Conservation (phyloP, 1,139 yeast species). For the Pichia sp. region DNA sequence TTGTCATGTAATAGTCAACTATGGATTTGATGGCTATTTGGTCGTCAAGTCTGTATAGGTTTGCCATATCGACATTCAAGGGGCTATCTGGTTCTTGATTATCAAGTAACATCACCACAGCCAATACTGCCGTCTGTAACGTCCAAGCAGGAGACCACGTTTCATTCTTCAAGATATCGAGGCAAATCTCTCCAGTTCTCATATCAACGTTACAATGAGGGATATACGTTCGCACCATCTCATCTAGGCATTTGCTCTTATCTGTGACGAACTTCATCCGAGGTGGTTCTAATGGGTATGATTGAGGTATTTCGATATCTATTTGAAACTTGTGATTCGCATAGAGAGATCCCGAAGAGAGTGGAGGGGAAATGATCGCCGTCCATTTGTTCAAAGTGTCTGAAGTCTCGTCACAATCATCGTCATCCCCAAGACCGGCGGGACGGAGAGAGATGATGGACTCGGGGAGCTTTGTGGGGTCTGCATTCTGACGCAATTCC, state of each 20-base stretch:
- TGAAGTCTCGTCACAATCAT: too few relatives aligned
- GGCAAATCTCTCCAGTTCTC: conserved; percentile 70
- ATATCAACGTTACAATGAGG: conserved; percentile 74
- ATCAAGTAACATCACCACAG: conserved; percentile 59
- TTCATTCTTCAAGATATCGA: conserved; percentile 57
- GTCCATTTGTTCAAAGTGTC: conserved; percentile 51
- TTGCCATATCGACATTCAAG: conserved; percentile 80
- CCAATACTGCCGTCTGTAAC: conserved; percentile 58
- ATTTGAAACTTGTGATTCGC: conserved; percentile 40
- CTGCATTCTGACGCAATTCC: conserved; percentile 32
- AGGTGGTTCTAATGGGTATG: conserved; percentile 73
- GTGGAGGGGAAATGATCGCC: conserved; percentile 53
- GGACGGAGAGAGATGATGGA: conserved; percentile 11
- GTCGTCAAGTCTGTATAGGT: conserved; percentile 56
- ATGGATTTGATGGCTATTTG: conserved; percentile 49
- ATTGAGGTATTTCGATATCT: conserved; percentile 11
- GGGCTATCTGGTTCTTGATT: conserved; percentile 88
- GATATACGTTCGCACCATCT: too few relatives aligned
- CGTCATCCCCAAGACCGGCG: too few relatives aligned
- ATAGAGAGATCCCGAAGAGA: conserved; percentile 39
- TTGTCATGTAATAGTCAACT: conserved; percentile 43
- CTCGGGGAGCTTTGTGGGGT: conserved; percentile 3
- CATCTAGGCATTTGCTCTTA: too few relatives aligned
- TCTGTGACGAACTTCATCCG: conserved; percentile 38
- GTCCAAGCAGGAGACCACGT: conserved; percentile 94